Conservation (phyloP, 805 yeast genomes). For the Yarrowia alimentaria region DNA sequence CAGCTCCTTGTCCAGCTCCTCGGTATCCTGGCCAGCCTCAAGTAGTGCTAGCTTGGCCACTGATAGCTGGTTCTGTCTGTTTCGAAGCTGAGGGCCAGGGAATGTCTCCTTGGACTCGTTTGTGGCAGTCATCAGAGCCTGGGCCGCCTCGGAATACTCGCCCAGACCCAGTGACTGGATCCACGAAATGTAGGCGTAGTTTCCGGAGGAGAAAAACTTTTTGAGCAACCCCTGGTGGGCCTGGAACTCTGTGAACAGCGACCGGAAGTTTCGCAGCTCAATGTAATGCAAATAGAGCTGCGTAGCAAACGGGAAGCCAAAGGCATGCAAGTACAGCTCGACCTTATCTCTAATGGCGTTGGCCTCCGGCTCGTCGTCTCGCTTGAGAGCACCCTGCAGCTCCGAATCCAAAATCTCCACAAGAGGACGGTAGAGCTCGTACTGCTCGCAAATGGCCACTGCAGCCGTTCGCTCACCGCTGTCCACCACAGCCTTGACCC, state of each 20-base stretch:
- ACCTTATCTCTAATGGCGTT: slow-evolving; percentile 35
- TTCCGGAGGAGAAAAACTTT: slow-evolving; percentile 49
- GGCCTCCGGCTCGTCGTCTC: slow-evolving; percentile 6
- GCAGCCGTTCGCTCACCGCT: slow-evolving; percentile 55
- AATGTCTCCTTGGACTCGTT: slow-evolving; percentile 44
- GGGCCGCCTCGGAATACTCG: slow-evolving; percentile 52
- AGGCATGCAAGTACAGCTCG: slow-evolving; percentile 59
- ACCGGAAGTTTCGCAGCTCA: slow-evolving; percentile 50
- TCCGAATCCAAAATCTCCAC: slow-evolving; percentile 53
- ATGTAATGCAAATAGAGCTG: slow-evolving; percentile 61
- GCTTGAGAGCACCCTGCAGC: slow-evolving; percentile 34
- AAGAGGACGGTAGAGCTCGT: slow-evolving; percentile 62
- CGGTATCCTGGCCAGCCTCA: slow-evolving; percentile 1
- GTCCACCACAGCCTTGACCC: slow-evolving; percentile 61
- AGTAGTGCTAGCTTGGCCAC: slow-evolving; percentile 57
- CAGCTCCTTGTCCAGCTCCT: slow-evolving; percentile 3
- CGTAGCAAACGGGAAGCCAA: slow-evolving; percentile 67
- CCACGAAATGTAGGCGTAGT: slow-evolving; percentile 57
- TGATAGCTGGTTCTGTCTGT: slow-evolving; percentile 58
- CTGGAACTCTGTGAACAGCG: slow-evolving; percentile 57
- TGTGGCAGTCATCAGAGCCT: slow-evolving; percentile 46
- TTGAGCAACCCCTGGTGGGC: slow-evolving; percentile 51
- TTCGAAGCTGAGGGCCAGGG: slow-evolving; percentile 30
- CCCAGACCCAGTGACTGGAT: slow-evolving; percentile 57
- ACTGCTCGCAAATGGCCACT: slow-evolving; percentile 60